These are phyloP conservation scores for Chaetomium fimeti DNA, from an alignment of 495 filamentous ascomycete genomes.

Conservation along the genomic window DNA sequence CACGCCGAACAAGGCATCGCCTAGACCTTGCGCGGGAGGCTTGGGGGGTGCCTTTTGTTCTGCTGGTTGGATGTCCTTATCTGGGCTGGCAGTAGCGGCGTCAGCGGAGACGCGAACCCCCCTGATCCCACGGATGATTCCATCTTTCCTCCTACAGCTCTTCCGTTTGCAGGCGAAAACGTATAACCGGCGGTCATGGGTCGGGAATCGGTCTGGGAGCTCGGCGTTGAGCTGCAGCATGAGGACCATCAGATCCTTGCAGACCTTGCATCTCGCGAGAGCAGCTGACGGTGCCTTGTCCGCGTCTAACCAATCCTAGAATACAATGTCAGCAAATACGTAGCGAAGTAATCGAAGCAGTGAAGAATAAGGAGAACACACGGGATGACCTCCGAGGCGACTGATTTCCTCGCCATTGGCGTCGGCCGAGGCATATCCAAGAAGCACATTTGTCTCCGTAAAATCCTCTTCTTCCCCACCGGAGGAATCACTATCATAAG, in stretches of 20 bases:
- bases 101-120: slow-evolving; percentile 54
- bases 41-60: slow-evolving; percentile 19
- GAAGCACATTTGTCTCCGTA: slow-evolving; percentile 82
- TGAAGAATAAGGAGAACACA: slow-evolving; percentile 47
- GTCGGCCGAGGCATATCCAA: slow-evolving; percentile 85
- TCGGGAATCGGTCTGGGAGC: slow-evolving; percentile 78
- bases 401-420: slow-evolving; percentile 81
- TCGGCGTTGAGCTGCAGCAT: slow-evolving; percentile 91
- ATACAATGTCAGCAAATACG: background rate
- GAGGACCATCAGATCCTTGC: slow-evolving; percentile 77
- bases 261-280: slow-evolving; percentile 83
- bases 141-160: slow-evolving; percentile 77
- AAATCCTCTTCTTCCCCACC: slow-evolving; percentile 66
- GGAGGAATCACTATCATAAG: slow-evolving; percentile 83
- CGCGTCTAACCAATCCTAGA: slow-evolving; percentile 76
- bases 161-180: slow-evolving; percentile 77
- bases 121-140: slow-evolving; percentile 71
- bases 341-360: background rate
- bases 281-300: slow-evolving; percentile 68
- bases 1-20: slow-evolving; percentile 57
- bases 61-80: slow-evolving; percentile 28
- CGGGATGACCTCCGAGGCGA: slow-evolving; percentile 82
- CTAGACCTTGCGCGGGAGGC: slow-evolving; percentile 39
- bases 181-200: slow-evolving; percentile 82
- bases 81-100: slow-evolving; percentile 6